phyloP scores from a whole-genome alignment of 148 eudicot genomes.

The Rhododendron kiyosumense region DNA sequence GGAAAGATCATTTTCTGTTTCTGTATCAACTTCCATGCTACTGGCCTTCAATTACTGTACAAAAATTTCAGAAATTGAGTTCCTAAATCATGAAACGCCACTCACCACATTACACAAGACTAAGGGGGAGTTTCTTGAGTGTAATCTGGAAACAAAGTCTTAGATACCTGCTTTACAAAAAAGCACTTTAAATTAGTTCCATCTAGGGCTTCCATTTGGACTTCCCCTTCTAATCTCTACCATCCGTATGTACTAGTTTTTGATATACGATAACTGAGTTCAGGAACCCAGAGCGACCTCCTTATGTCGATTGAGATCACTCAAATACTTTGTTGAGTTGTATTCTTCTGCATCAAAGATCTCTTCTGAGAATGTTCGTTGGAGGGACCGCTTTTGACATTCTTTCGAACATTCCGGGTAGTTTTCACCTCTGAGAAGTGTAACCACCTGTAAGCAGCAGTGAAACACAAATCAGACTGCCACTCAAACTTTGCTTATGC shows the following conservation, averaged over 20 bases:
- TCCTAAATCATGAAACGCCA: neutral
- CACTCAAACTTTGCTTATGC: neutral
- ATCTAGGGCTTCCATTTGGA: neutral
- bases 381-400: slow-evolving; percentile 24
- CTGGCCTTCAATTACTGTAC: neutral
- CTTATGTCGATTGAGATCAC: slow-evolving; percentile 35
- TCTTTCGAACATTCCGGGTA: slow-evolving; percentile 9
- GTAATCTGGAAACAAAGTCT: neutral
- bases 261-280: neutral
- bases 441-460: slow-evolving; percentile 36
- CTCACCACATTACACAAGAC: neutral
- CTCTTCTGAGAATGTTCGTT: slow-evolving; percentile 70
- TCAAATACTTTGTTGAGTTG: slow-evolving; percentile 61
- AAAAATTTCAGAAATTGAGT: neutral
- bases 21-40: neutral
- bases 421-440: slow-evolving; percentile 48
- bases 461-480: neutral
- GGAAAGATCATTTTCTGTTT: neutral
- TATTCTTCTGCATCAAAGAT: slow-evolving; percentile 60
- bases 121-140: neutral
- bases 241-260: neutral
- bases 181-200: neutral
- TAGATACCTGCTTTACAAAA: neutral
- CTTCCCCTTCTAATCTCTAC: neutral
- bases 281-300: slow-evolving; percentile 42